Base-by-base conservation (phyloP, 352 stramenopile genomes). In the Thraustotheca clavata region DNA sequence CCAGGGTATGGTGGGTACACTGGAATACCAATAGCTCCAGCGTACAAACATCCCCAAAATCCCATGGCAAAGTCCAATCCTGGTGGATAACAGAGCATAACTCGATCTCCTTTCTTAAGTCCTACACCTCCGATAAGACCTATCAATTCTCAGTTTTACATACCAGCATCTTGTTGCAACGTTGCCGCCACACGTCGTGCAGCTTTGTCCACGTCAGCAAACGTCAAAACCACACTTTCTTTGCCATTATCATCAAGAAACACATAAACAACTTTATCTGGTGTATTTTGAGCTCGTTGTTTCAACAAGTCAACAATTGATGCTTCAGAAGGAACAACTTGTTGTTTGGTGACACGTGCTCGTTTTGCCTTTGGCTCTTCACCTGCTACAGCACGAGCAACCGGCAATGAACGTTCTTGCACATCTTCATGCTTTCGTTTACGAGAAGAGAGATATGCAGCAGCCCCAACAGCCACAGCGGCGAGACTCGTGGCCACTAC, bases 181-280 rank as follows among this genome's bases (percentile, higher is more conserved):
- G 76, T 76, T 12, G 76, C 80, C 1, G 83, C 83, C 24, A 91
- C 79, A 55, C 79, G 79, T 8, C 83, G 74, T 12, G 83, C 83
- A 0, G 76, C 77, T 27, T 54, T 60, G 67, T 92, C 80, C 31
- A 92, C 69, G 32, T 92, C 83, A 24, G 82, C 71, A 55, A 88
- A 82, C 70, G 79, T 83, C 57, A 88, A 77, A 69, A 86, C 86
- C 41, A 87, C 73, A 0, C 36, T 71, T 63, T 92, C 83, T 20
- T 81, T 79, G 11, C 83, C 83, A 26, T 67, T 35, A 67, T 90
- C 83, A 72, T 92, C 80, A 59, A 92, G 54, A 67, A 92, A 92
- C 31, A 82, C 88, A 76, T 90, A 92, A 65, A 90, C 76, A 59
- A 90, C 73, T 63, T 88, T 83, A 70, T 88, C 69, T 47, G 76